Conservation (phyloP, 2,329 filamentous ascomycete species). For the Talaromyces pinophilus region DNA sequence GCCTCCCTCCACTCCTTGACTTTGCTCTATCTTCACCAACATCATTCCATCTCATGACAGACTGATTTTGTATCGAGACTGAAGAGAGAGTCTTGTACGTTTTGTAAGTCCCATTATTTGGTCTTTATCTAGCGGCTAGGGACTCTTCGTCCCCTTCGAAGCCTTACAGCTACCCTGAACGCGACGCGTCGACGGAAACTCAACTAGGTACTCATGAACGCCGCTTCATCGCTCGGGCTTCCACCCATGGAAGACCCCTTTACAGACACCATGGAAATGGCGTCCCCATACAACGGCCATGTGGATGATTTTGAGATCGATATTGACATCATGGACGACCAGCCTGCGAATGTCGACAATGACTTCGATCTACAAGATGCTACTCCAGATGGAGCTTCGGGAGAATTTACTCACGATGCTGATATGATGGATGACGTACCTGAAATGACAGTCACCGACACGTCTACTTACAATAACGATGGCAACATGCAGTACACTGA, state of each 20-base stretch:
- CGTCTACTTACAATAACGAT: constrained; percentile 33
- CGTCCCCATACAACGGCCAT: constrained; percentile 42
- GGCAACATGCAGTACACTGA: constrained; percentile 32
- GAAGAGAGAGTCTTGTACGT: background rate
- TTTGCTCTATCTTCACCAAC: background rate
- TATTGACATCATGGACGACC: constrained; percentile 58
- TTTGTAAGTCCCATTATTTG: background rate
- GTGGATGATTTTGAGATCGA: constrained; percentile 61
- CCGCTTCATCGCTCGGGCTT: constrained; percentile 34
- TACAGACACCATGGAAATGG: constrained; percentile 48
- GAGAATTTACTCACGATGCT: constrained; percentile 40
- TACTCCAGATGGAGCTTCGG: constrained; percentile 35
- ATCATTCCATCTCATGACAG: background rate
- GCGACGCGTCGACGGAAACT: constrained; percentile 5
- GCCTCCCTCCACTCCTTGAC: background rate
- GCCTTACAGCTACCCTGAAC: background rate
- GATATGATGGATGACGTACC: constrained; percentile 51
- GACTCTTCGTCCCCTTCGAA: constrained; percentile 9
- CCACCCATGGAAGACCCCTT: constrained; percentile 41
- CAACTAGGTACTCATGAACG: constrained; percentile 35
- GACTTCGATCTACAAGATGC: constrained; percentile 46
- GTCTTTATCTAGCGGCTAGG: background rate
- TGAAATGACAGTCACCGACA: constrained; percentile 42
- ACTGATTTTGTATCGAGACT: background rate
- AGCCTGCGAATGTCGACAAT: constrained; percentile 59